A percentile compares a stretch with the other conserved stretches of the same genome.
phyloP scores from a whole-genome alignment of 1,284 basidiomycete species.

The Cryptococcus sp. region DNA sequence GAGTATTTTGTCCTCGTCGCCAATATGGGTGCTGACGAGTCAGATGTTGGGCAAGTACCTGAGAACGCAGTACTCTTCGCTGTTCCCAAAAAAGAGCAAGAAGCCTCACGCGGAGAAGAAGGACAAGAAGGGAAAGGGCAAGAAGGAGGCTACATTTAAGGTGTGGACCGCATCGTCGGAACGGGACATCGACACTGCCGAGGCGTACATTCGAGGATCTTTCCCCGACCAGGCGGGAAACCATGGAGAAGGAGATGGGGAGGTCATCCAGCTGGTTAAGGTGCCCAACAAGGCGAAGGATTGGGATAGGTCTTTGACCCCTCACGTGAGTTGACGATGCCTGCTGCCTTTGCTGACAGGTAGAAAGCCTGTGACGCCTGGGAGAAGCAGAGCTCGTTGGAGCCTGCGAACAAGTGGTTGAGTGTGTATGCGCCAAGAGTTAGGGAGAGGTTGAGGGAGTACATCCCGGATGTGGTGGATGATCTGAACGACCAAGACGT shows the following conservation, averaged over 20 bases:
- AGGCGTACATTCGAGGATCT: constrained; percentile 46
- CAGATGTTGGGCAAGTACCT: constrained; percentile 40
- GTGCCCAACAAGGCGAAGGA: constrained; percentile 47
- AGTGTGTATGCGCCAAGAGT: constrained; percentile 35
- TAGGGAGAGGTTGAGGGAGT: constrained; percentile 26
- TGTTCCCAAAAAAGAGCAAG: constrained; percentile 39
- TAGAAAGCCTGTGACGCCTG: constrained; percentile 48
- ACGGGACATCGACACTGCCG: constrained; percentile 46
- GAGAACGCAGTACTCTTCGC: constrained; percentile 37
- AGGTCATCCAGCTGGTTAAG: constrained; percentile 44
- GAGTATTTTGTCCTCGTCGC: not conserved
- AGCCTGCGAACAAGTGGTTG: constrained; percentile 45
- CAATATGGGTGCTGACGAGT: not conserved
- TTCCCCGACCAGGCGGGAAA: constrained; percentile 46
- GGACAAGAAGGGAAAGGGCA: constrained; percentile 10
- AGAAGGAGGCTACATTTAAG: constrained; percentile 17
- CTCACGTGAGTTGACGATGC: constrained; percentile 35
- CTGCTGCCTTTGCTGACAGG: not conserved
- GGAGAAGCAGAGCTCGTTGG: constrained; percentile 44
- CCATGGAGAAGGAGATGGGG: constrained; percentile 46
- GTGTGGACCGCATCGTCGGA: constrained; percentile 47
- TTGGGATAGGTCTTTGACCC: constrained; percentile 46
- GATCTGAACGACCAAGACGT: constrained; percentile 42
- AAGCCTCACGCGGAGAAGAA: constrained; percentile 15
- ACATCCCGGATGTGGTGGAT: constrained; percentile 29